Evolutionary conservation across 495 filamentous ascomycete genomes (phyloP).

Genomic region (Penicillium waksmanii): DNA sequence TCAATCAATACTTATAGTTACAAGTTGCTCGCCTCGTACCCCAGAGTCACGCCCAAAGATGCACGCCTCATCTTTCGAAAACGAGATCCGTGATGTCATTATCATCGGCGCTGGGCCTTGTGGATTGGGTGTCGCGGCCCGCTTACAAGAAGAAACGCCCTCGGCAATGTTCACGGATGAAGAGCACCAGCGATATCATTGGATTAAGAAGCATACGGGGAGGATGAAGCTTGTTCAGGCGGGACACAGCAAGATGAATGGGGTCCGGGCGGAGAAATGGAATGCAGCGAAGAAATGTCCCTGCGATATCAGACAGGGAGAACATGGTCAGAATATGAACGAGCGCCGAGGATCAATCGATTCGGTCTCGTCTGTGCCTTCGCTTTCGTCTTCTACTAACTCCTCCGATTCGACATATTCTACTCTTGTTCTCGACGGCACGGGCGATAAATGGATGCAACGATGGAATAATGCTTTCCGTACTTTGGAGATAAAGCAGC

Average conservation of each 20-base stretch:
- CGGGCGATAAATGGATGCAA: slow-evolving; percentile 56
- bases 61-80: slow-evolving; percentile 1
- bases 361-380: slow-evolving; percentile 31
- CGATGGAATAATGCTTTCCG: slow-evolving; percentile 60
- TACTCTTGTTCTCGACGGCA: slow-evolving; percentile 56
- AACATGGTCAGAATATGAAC: slow-evolving; percentile 21
- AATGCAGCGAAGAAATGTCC: slow-evolving; percentile 21
- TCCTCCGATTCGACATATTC: slow-evolving; percentile 32
- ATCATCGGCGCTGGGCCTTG: slow-evolving; percentile 68
- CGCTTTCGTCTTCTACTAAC: slow-evolving; percentile 35
- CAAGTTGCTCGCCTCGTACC: background rate
- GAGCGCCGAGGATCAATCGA: slow-evolving; percentile 29
- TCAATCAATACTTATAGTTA: background rate
- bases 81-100: slow-evolving; percentile 56
- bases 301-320: slow-evolving; percentile 23
- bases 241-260: slow-evolving; percentile 30
- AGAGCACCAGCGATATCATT: slow-evolving; percentile 67
- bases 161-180: slow-evolving; percentile 69
- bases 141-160: slow-evolving; percentile 62
- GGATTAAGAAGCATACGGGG: slow-evolving; percentile 59
- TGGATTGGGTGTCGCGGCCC: slow-evolving; percentile 62
- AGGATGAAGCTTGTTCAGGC: slow-evolving; percentile 48
- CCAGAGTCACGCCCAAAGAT: background rate
- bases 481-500: slow-evolving; percentile 59
- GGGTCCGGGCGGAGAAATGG: slow-evolving; percentile 38